Evolutionary conservation across 2,329 filamentous ascomycete species (phyloP), one percentile per base, ranked within the genome.

Genomic region (Thelonectria rubi): DNA sequence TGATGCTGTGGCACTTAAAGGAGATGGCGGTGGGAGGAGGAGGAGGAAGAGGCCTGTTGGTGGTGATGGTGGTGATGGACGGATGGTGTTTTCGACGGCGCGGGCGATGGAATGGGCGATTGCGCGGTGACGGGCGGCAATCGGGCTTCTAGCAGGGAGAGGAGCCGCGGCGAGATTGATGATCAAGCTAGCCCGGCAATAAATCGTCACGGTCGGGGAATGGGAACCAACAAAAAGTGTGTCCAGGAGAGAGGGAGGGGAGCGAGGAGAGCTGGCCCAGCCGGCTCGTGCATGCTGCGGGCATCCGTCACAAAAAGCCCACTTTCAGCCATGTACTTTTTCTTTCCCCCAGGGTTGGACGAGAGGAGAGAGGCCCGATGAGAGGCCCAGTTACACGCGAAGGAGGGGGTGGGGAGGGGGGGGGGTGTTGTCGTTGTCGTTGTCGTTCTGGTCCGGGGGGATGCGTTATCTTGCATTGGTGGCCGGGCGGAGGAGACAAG

Each of bases 381-480:
- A 17, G 21, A 15, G 42, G 42, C 52, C 15, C 34, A 32, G 68
- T 71, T 68, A 67, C 69, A 69, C 69, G 55, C 65, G 34, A 32
- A 17, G 20, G 54, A 45, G 17, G 20, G 7, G 46, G 37, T 15
- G 12, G 37, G 11, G 49, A 63, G 30, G 18, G 17, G 5, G 40
- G 42, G 37, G 45, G 55, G 48, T 34, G 40, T 54, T 58, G 57
- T 53, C 39, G n/a, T n/a, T n/a, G n/a, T n/a, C n/a, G n/a, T n/a
- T n/a, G n/a, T n/a, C n/a, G n/a, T n/a, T n/a, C n/a, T 61, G 24
- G 40, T 48, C 47, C 39, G 42, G 62, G 56, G 59, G 46, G 47
- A 52, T 68, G 62, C 60, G 64, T 68, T 65, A 69, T 71, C 65
- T 68, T 63, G 63, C 65, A 67, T 68, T 54, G 51, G 55, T 55